Base-by-base conservation (phyloP, 331 rosid genomes). In the Phaseolus coccineus region DNA sequence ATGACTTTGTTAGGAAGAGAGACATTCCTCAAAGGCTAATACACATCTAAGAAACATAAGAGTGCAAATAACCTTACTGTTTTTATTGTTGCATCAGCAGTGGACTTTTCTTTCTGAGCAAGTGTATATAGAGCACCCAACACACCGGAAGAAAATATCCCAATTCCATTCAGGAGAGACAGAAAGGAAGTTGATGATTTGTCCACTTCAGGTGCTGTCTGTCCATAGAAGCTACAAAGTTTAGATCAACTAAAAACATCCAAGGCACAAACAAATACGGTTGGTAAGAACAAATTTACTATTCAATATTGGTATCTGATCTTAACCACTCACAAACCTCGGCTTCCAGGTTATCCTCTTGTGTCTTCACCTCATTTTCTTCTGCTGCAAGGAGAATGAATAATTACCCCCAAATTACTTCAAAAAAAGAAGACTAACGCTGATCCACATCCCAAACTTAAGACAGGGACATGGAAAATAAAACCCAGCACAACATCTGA, bases 71-170 rank as follows among this genome's bases (percentile, higher is more conserved):
- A 84, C 81, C 97, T 94, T 89, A 91, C 98, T 69, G 91, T 84
- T 79, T 96, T 96, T 55, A 93, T 78, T 22, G 81, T 81, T 76
- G 87, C 89, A 58, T 66, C 64, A 48, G 91, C 73, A 16, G 86
- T 50, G n/a, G 64, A 66, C 84, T 85, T 91, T 83, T 93, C 98
- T 72, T 88, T 87, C 87, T 62, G 89, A 87, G 91, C 85, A 62
- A 79, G 74, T 25, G 91, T 90, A 77, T 84, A 96, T 59, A 96
- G 79, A 13, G 99, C 96, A 62, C 89, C 98, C 40, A 96, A 59
- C 65, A 91, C 75, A 63, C 97, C 97, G 30, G 91, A 69, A 84
- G 92, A 81, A 61, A 90, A 8, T 82, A 91, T 81, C 82, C 96
- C 99, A 28, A 93, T 19, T 69, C 83, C 90, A 73, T 86, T 86